A percentile compares a stretch with the other conserved stretches of the same genome.
phyloP scores from a whole-genome alignment of 23 red algal species.

The Gracilaria domingensis region DNA sequence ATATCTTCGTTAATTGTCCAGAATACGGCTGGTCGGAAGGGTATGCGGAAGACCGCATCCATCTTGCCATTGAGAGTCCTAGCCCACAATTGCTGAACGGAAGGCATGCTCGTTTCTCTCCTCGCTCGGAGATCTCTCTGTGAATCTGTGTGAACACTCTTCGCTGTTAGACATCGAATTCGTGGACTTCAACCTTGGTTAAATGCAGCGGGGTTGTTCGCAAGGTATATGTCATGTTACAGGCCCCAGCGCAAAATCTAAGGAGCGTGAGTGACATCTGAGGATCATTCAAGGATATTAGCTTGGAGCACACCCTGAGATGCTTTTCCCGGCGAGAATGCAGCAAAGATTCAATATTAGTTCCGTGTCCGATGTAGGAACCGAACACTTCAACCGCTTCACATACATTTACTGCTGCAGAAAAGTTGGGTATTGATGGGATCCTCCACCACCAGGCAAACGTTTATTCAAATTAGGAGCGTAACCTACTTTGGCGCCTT shows the following conservation, averaged over 20 bases:
- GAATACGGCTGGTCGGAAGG: too few species aligned
- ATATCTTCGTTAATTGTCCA: too few species aligned
- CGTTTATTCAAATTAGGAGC: too few species aligned
- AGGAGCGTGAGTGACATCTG: slow-evolving; percentile 11
- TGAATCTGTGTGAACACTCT: not conserved
- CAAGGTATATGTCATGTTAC: slow-evolving; percentile 23
- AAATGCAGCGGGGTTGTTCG: slow-evolving; percentile 43
- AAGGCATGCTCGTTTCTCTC: too few species aligned
- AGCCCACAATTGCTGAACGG: too few species aligned
- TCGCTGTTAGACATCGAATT: not conserved
- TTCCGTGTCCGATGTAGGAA: not conserved
- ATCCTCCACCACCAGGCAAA: too few species aligned
- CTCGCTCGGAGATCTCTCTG: too few species aligned
- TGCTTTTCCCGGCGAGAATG: not conserved
- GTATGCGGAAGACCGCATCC: too few species aligned
- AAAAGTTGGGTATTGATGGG: too few species aligned
- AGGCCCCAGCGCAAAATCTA: slow-evolving; percentile 5
- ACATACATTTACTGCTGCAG: too few species aligned
- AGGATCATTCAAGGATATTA: not conserved
- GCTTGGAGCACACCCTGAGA: not conserved
- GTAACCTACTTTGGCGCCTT: too few species aligned
- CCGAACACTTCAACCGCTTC: not conserved
- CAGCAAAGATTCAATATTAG: not conserved
- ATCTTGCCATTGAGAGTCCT: too few species aligned
- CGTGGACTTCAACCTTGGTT: not conserved